Evolutionary conservation across 306 rosid species (phyloP).

Genomic region (Pyrus communis): DNA sequence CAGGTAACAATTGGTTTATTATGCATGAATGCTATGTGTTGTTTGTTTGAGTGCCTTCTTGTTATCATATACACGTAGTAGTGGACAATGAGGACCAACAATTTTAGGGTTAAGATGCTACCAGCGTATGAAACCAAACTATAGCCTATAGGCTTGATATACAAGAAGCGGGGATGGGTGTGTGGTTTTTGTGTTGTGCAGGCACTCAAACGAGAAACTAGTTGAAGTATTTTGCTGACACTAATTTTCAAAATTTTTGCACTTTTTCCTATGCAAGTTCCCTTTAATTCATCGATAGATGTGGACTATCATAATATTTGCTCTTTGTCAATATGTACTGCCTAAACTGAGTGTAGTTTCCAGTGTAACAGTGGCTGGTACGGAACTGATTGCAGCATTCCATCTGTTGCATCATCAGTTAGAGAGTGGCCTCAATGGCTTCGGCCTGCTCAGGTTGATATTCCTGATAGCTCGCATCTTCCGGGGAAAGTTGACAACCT

Average conservation of each 20-base stretch:
- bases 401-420: conserved; percentile 60
- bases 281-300: neutral
- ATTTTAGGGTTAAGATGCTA: neutral
- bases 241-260: neutral
- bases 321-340: neutral
- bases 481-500: conserved; percentile 39
- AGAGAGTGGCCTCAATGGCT: conserved; percentile 93
- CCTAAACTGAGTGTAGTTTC: conserved; percentile 30
- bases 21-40: conserved; percentile 3
- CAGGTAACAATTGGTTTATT: conserved; percentile 43
- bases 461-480: conserved; percentile 36
- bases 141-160: neutral
- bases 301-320: neutral
- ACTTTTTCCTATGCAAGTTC: neutral
- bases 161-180: neutral
- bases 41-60: conserved; percentile 3
- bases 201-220: neutral
- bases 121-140: neutral
- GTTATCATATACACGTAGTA: neutral
- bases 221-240: neutral
- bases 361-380: conserved; percentile 96
- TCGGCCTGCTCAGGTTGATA: conserved; percentile 70
- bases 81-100: neutral
- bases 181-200: neutral
- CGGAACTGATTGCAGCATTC: conserved; percentile 92